Base-by-base conservation (phyloP, 331 rosid species). In the Quercus lobata region DNA sequence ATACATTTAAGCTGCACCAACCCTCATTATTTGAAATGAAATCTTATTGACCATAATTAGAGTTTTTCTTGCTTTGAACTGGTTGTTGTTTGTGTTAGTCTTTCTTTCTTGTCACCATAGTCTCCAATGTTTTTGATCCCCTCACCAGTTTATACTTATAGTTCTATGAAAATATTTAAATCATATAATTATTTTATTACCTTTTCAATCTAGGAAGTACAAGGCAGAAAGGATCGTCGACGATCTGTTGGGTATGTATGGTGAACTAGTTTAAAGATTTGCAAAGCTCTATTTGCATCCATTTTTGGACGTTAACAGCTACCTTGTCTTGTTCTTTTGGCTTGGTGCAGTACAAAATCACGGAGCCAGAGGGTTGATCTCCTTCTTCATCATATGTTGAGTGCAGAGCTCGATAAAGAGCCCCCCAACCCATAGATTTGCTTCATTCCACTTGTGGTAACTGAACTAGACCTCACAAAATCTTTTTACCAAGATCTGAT, bases 361-460 rank as follows among this genome's bases (percentile, higher is more conserved):
- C 90, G 80, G 65, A 96, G 97, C 82, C 96, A 89, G 78, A 96
- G 97, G 86, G 94, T 90, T 82, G 96, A 90, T 73, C 73, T 25
- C 72, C 99, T 96, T 83, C 99, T 96, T 77, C 99, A 96, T 86
- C 97, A 93, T 84, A 96, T 96, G 96, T 78, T 93, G 91, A 93
- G 99, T 84, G 82, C 94, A n/a, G 99, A 96, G 87, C 87, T 96
- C 57, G 54, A 81, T 75, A 65, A 84, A 80, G 80, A 89, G 69
- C 57, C 87, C 83, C 76, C 92, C 73, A 55, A 54, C 72, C 58
- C 92, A 75, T 83, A 83, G 65, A 17, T 60, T 61, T 7, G 76
- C 79, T 71, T 65, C 72, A 53, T 73, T 57, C 69, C 81, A 54
- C 49, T 58, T 9, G 27, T 24, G 80, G 78, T 81, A 78, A 73